phyloP scores from a whole-genome alignment of 2,329 filamentous ascomycete species.

The Teratosphaeria destructans region DNA sequence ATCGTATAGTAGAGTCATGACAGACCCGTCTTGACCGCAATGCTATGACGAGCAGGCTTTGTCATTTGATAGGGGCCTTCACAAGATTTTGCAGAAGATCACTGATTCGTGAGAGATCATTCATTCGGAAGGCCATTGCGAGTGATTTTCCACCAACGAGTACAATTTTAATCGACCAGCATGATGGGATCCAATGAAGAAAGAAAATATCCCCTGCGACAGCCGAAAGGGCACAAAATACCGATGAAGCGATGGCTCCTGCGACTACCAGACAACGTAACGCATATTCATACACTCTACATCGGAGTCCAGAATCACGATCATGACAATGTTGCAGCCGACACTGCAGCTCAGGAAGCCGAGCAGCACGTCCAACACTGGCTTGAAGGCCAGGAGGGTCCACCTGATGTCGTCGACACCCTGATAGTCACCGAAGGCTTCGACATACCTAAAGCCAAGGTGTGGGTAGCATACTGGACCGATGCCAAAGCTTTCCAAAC shows the following conservation, averaged over 20 bases:
- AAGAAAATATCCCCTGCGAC: conserved; percentile 12
- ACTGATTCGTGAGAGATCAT: too few species aligned
- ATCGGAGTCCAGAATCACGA: conserved; percentile 24
- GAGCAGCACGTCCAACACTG: conserved; percentile 16
- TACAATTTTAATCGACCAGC: background rate
- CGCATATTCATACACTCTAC: conserved; percentile 23
- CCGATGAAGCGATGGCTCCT: conserved; percentile 26
- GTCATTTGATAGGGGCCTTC: too few species aligned
- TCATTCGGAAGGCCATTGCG: too few species aligned
- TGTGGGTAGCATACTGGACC: conserved; percentile 27
- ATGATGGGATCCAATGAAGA: background rate
- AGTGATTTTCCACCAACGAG: too few species aligned
- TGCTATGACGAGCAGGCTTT: too few species aligned
- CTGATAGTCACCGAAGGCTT: conserved; percentile 24
- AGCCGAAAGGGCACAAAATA: conserved; percentile 22
- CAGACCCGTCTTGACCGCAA: too few species aligned
- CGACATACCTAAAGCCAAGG: conserved; percentile 12
- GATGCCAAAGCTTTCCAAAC: conserved; percentile 7
- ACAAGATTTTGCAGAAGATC: too few species aligned
- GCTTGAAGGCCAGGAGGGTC: background rate
- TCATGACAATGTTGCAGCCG: conserved; percentile 2
- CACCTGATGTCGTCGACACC: conserved; percentile 14
- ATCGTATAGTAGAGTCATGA: background rate
- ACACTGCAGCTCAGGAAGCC: conserved; percentile 4
- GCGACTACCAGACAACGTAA: conserved; percentile 14